Evolutionary conservation across 352 stramenopile genomes (phyloP), one percentile per base, ranked within the genome.

Genomic region (Phytophthora fragariaefolia): DNA sequence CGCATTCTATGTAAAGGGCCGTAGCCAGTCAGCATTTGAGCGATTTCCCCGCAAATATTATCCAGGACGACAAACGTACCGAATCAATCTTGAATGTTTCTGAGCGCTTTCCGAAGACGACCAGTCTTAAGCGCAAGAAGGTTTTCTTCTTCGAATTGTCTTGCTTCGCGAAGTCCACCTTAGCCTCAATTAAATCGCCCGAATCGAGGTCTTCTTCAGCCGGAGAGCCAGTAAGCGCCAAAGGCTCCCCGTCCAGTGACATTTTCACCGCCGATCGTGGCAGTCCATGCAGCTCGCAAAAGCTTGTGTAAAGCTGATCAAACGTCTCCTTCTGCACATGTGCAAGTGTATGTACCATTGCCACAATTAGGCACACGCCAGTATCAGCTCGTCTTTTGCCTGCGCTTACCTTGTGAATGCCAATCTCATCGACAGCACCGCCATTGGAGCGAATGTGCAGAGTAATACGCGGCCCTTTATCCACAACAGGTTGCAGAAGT

Each of bases 71-170:
- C 23, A n/a, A 26, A 72, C 79, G 23, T 65, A 91, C 85, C 64
- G 60, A 69, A 48, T 90, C 85, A 54, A 93, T 93, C 42, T 82
- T 87, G 59, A 91, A 93, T 6, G 81, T 40, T 62, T 91, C 85
- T 0, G 83, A 76, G 12, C 77, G 76, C 53, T 70, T 77, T 26
- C 80, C 78, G 38, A 85, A 77, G 18, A 88, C 70, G 3, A 91
- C 57, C 6, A 93, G 67, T 2, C 74, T 70, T 27, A 93, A 50
- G 4, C 83, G 82, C 23, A 93, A 28, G 51, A 87, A 85, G 0
- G 51, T 74, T 48, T 89, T 90, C 51, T 85, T 85, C n/a, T 77
- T 63, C 4, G 67, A 50, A 30, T 76, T 59, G 26, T 52, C 72
- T 32, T 87, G 79, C 60, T 83, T 63, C 0, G 80, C 78, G 34